These are phyloP conservation scores for Solanum arcanum DNA, from an alignment of 257 asterid genomes.

Conservation along the genomic window DNA sequence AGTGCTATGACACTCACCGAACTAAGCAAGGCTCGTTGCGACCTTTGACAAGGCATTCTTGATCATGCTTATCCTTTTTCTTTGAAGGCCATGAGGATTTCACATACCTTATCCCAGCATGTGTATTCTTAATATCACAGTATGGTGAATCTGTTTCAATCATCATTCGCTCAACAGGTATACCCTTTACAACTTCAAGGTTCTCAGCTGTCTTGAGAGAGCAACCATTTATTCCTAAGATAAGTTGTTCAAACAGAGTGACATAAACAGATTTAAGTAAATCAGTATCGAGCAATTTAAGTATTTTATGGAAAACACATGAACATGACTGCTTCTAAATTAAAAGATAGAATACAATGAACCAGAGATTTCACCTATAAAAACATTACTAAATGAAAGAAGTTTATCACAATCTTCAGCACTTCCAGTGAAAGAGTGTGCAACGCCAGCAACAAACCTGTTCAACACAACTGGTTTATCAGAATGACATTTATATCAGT, in stretches of 20 bases:
- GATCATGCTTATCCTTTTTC: conserved; percentile 84
- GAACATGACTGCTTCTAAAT: conserved; percentile 4
- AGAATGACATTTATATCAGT: background rate
- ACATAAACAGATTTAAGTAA: background rate
- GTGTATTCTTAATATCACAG: conserved; percentile 86
- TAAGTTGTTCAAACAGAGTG: background rate
- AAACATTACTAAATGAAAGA: conserved; percentile 56
- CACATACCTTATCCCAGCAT: conserved; percentile 66
- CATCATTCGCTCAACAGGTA: conserved; percentile 76
- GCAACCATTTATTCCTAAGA: conserved; percentile 76
- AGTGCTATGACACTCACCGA: conserved; percentile 36
- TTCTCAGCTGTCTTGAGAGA: conserved; percentile 75
- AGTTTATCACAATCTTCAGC: conserved; percentile 77
- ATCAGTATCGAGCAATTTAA: background rate
- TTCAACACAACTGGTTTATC: background rate
- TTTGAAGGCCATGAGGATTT: conserved; percentile 80
- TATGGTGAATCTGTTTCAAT: conserved; percentile 97
- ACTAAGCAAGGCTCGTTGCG: conserved; percentile 96
- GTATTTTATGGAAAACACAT: background rate
- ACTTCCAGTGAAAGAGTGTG: conserved; percentile 89
- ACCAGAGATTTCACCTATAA: conserved; percentile 43
- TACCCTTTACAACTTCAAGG: conserved; percentile 78
- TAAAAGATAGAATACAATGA: background rate
- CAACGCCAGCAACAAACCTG: conserved; percentile 82
- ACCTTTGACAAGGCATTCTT: conserved; percentile 73